A percentile compares a stretch with the other conserved stretches of the same genome.
phyloP scores from a whole-genome alignment of 345 rosid genomes.

The Psidium friedrichsthalianum region DNA sequence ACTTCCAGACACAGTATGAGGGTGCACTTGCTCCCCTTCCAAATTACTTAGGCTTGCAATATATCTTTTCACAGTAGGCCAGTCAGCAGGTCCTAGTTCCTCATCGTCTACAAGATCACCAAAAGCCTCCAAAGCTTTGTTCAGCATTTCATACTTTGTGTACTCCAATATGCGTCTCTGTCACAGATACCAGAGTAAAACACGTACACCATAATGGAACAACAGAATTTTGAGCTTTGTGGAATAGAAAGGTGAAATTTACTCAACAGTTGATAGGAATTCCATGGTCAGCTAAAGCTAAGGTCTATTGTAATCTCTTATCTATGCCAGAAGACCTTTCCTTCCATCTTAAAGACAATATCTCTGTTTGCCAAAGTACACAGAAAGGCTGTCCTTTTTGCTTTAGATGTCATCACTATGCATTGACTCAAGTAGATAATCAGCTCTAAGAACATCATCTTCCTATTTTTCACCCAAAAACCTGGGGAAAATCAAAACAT shows the following conservation, averaged over 20 bases:
- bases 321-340: background rate
- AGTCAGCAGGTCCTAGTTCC: conserved; percentile 95
- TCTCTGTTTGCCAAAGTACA: background rate
- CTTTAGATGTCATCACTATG: background rate
- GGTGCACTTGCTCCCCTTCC: conserved; percentile 52
- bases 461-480: background rate
- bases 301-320: background rate
- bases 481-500: background rate
- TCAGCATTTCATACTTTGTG: conserved; percentile 85
- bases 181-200: conserved; percentile 1
- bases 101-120: conserved; percentile 91
- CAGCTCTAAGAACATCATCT: background rate
- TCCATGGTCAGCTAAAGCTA: background rate
- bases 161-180: conserved; percentile 80
- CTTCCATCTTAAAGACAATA: background rate
- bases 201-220: background rate
- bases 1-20: conserved; percentile 34
- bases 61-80: conserved; percentile 75
- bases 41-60: conserved; percentile 52
- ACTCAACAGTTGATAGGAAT: background rate
- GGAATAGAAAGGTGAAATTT: background rate
- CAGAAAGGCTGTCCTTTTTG: background rate
- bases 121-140: conserved; percentile 71
- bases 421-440: background rate
- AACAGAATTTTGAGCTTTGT: background rate